Conservation (phyloP, 164 flowering plant genomes). For the Aristolochia fimbriata region DNA sequence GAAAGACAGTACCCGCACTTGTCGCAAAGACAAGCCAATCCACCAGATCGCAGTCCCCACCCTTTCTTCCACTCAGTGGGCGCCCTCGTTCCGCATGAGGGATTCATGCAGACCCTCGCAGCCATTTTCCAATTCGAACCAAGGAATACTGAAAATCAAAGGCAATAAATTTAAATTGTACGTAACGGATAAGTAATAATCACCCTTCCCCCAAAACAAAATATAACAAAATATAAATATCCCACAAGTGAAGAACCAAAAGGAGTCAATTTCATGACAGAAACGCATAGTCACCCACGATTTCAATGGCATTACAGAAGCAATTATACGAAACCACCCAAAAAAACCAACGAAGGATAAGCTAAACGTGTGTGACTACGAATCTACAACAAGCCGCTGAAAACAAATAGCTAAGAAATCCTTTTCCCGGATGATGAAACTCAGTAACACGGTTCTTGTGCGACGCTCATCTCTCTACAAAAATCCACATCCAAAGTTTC, state of each 20-base stretch:
- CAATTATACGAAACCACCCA: neutral
- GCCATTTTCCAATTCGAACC: constrained; percentile 26
- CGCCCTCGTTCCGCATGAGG: constrained; percentile 32
- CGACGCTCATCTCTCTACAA: no score
- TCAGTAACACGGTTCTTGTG: no score
- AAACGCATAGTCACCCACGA: neutral
- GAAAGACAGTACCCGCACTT: constrained; percentile 49
- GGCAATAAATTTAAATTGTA: neutral
- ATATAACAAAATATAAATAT: neutral
- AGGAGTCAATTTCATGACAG: no score
- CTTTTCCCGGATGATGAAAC: no score
- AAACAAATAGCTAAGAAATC: no score
- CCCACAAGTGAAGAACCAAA: no score
- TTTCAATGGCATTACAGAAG: neutral
- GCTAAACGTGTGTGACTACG: no score
- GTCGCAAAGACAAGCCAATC: constrained; percentile 51
- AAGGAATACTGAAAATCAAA: constrained; percentile 3
- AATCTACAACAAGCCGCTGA: no score
- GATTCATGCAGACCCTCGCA: constrained; percentile 50
- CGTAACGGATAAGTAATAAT: neutral
- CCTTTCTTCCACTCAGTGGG: constrained; percentile 51
- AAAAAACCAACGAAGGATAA: neutral
- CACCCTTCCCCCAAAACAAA: neutral
- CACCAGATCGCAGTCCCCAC: constrained; percentile 67
- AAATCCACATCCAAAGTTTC: no score